phyloP scores from a whole-genome alignment of 73 alveolate genomes.

The Uronychia binucleata region DNA sequence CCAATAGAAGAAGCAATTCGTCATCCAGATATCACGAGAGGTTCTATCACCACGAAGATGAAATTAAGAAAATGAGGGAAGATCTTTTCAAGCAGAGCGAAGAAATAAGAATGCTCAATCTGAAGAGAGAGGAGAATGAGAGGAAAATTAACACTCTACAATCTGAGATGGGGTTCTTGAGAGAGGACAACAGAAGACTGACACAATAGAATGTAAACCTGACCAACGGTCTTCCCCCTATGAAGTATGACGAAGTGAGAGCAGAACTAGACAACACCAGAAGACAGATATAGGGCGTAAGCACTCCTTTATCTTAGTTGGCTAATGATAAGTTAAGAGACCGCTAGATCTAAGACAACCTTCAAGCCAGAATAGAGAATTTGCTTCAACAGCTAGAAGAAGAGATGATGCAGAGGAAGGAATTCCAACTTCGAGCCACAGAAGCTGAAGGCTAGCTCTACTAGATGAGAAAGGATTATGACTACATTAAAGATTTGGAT shows the following conservation, averaged over 20 bases:
- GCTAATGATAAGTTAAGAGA: neutral
- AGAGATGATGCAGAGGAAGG: neutral
- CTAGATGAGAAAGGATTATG: neutral
- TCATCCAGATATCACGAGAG: too few species aligned
- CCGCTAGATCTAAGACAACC: neutral
- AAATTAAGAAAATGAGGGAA: neutral
- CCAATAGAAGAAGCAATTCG: too few species aligned
- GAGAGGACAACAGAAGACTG: neutral
- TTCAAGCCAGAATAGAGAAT: neutral
- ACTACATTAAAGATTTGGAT: neutral
- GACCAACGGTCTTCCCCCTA: neutral
- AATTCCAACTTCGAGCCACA: neutral
- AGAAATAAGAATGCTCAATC: neutral
- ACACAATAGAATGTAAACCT: neutral
- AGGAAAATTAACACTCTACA: neutral
- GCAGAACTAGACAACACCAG: neutral
- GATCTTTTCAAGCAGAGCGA: neutral
- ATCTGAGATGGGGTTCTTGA: neutral
- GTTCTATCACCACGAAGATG: neutral
- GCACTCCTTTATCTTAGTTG: neutral
- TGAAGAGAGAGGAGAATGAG: neutral
- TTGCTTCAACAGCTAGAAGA: neutral
- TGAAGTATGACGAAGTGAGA: neutral
- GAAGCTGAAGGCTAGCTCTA: neutral
- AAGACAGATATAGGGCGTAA: neutral